Conservation (phyloP, 2,329 filamentous ascomycete species). For the Neocatenulostroma microsporum region DNA sequence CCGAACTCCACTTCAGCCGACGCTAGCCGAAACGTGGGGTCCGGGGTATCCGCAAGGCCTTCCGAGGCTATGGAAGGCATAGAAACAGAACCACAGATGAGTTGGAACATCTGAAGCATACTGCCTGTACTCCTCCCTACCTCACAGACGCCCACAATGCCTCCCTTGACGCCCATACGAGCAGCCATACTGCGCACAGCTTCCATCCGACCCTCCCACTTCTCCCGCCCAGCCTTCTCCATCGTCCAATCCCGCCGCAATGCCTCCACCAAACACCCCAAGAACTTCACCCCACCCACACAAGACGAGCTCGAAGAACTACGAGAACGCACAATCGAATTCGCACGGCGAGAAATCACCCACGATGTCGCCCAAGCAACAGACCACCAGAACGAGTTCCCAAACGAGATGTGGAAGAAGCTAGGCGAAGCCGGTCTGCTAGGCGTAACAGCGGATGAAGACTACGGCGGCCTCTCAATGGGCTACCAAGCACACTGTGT, state of each 20-base stretch:
- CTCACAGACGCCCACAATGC: too few relatives aligned
- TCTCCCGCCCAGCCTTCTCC: conserved; percentile 4
- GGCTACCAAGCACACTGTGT: conserved; percentile 96
- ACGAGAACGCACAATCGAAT: conserved; percentile 78
- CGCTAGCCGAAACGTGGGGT: too few relatives aligned
- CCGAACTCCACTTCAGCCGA: too few relatives aligned
- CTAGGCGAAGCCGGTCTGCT: conserved; percentile 84
- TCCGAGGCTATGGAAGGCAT: too few relatives aligned
- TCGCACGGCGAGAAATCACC: conserved; percentile 76
- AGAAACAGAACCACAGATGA: too few relatives aligned
- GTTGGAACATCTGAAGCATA: too few relatives aligned
- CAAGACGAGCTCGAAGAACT: conserved; percentile 69
- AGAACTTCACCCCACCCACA: conserved; percentile 60
- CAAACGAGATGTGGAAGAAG: conserved; percentile 85
- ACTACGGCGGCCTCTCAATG: conserved; percentile 80
- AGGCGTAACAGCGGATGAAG: conserved; percentile 87
- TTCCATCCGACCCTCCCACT: background rate
- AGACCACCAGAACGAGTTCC: conserved; percentile 84
- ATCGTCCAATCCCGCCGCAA: conserved; percentile 34
- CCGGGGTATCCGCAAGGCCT: too few relatives aligned
- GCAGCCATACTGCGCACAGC: conserved; percentile 19
- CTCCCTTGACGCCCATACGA: too few relatives aligned
- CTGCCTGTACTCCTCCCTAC: too few relatives aligned
- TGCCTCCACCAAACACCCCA: conserved; percentile 64
- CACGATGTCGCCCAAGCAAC: conserved; percentile 73